phyloP scores from a whole-genome alignment of 2,329 filamentous ascomycete species.

The Calonectria hongkongensis region DNA sequence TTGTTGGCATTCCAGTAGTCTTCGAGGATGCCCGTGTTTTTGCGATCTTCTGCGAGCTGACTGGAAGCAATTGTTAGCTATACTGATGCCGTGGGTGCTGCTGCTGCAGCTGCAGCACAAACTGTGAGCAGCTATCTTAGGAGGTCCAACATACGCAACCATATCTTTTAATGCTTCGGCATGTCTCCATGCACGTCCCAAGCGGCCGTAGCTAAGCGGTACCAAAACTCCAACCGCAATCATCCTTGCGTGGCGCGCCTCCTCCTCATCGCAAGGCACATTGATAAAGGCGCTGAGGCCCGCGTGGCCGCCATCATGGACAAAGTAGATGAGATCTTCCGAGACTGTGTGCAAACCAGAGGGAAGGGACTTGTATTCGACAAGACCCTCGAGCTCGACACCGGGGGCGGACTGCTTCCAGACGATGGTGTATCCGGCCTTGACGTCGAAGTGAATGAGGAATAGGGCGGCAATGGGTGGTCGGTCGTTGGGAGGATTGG shows the following conservation, averaged over 20 bases:
- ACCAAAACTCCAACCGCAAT: conserved; percentile 93
- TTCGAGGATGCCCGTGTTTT: conserved; percentile 79
- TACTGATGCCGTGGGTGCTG: background rate
- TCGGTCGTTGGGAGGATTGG: conserved; percentile 56
- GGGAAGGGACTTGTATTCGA: conserved; percentile 97
- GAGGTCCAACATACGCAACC: conserved; percentile 74
- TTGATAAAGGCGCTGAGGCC: conserved; percentile 96
- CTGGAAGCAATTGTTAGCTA: conserved; percentile 60
- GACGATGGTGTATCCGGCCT: conserved; percentile 90
- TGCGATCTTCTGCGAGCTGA: conserved; percentile 78
- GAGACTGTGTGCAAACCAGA: conserved; percentile 93
- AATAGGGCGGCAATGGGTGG: conserved; percentile 83
- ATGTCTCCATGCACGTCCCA: conserved; percentile 93
- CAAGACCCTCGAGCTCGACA: conserved; percentile 86
- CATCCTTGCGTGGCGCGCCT: conserved; percentile 91
- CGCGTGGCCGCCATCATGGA: conserved; percentile 86
- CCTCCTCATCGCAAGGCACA: conserved; percentile 83
- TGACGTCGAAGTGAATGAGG: conserved; percentile 93
- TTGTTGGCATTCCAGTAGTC: conserved; percentile 83
- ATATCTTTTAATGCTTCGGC: conserved; percentile 84
- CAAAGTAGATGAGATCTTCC: conserved; percentile 94
- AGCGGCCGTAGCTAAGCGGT: conserved; percentile 86
- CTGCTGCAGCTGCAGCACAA: background rate
- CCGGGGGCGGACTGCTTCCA: conserved; percentile 87
- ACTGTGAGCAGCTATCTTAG: background rate